These are phyloP conservation scores for Penicillium malachiteum DNA, from an alignment of 495 filamentous ascomycete species.

Conservation along the genomic window DNA sequence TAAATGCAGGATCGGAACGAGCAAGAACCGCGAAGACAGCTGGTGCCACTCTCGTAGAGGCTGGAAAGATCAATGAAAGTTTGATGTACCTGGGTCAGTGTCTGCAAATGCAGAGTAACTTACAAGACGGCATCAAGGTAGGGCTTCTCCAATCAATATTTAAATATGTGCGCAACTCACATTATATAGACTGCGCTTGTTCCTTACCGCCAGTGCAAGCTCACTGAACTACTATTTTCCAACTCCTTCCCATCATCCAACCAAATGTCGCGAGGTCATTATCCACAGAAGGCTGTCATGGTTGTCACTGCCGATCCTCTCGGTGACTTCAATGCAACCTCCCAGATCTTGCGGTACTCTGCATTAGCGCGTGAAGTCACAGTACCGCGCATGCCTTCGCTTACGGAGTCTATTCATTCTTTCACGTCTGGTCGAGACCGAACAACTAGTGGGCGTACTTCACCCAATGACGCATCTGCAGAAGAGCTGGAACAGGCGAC, in stretches of 20 bases:
- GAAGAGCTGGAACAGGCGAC: constrained; percentile 76
- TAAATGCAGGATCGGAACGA: constrained; percentile 69
- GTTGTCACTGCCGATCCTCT: constrained; percentile 92
- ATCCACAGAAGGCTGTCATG: constrained; percentile 88
- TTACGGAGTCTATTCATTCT: constrained; percentile 61
- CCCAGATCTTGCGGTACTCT: constrained; percentile 93
- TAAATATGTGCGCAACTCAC: neutral
- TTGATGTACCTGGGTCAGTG: constrained; percentile 98
- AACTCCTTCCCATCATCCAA: constrained; percentile 81
- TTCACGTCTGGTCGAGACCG: constrained; percentile 33
- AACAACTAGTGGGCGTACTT: constrained; percentile 45
- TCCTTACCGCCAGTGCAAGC: constrained; percentile 92
- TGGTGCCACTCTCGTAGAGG: constrained; percentile 87
- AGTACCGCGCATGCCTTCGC: constrained; percentile 80
- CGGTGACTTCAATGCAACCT: constrained; percentile 95
- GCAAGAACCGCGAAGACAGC: constrained; percentile 91
- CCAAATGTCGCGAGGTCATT: constrained; percentile 51
- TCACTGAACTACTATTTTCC: constrained; percentile 94
- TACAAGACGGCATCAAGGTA: constrained; percentile 73
- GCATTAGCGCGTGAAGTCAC: constrained; percentile 92
- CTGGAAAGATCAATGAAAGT: constrained; percentile 96
- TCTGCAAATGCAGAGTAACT: constrained; percentile 89
- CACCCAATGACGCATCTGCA: constrained; percentile 49
- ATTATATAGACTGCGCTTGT: constrained; percentile 68
- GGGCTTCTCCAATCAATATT: constrained; percentile 6